A percentile compares a stretch with the other conserved stretches of the same genome.
Evolutionary conservation across 2,329 filamentous ascomycete species (phyloP).

Genomic region (Diaporthe australafricana): DNA sequence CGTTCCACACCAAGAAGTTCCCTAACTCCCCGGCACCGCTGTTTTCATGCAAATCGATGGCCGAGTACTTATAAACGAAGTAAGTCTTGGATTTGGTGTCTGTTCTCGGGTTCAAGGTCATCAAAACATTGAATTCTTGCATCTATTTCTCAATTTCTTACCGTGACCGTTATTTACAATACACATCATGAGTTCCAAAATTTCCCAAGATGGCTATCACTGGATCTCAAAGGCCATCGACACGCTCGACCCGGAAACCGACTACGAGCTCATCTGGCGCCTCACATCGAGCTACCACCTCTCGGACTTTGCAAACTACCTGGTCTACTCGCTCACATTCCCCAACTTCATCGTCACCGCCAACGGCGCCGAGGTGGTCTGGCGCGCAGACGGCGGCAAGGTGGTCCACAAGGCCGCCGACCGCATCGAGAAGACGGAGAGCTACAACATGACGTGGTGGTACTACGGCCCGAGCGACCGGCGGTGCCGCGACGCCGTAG

Average conservation of each 20-base stretch:
- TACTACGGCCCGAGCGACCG: neutral
- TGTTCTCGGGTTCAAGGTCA: neutral
- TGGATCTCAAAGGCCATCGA: slow-evolving; percentile 19
- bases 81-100: no score
- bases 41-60: neutral
- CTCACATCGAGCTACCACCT: slow-evolving; percentile 6
- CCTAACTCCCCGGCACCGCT: slow-evolving; percentile 15
- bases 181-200: neutral
- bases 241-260: slow-evolving; percentile 1
- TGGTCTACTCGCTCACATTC: neutral
- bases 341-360: slow-evolving; percentile 1
- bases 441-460: slow-evolving; percentile 16
- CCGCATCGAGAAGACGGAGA: slow-evolving; percentile 11
- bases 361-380: neutral
- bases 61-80: neutral
- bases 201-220: slow-evolving; percentile 9
- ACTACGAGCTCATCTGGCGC: slow-evolving; percentile 11
- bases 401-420: slow-evolving; percentile 8
- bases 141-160: neutral
- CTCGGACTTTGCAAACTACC: slow-evolving; percentile 6
- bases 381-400: slow-evolving; percentile 13
- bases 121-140: neutral
- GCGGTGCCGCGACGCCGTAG: neutral
- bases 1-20: neutral
- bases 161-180: neutral